phyloP scores from a whole-genome alignment of 257 asterid species.

The Misopates orontium region DNA sequence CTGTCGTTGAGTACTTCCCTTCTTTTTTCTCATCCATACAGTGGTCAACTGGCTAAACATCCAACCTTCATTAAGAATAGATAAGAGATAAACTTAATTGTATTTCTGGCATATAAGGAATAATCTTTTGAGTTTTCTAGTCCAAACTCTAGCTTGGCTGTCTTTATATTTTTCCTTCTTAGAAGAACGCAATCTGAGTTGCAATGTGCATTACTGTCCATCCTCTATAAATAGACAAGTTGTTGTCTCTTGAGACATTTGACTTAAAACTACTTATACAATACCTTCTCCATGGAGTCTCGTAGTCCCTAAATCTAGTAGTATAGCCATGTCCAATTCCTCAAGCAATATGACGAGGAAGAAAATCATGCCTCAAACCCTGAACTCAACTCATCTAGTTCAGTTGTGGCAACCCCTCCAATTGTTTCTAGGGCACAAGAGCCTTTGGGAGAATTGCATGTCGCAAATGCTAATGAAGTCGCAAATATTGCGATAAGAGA shows the following conservation, averaged over 20 bases:
- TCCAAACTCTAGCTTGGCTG: not conserved
- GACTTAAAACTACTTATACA: not conserved
- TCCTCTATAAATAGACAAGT: not conserved
- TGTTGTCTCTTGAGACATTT: not conserved
- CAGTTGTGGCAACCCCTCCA: no score
- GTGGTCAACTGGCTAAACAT: no score
- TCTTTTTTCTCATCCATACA: not conserved
- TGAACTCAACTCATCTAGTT: no score
- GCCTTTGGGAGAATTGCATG: not conserved
- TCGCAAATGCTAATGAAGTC: no score
- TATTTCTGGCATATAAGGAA: no score
- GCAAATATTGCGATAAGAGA: conserved; percentile 35
- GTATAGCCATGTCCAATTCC: not conserved
- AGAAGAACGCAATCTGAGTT: conserved; percentile 13
- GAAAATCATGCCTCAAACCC: no score
- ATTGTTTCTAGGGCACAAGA: no score
- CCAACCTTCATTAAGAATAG: not conserved
- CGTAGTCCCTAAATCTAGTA: no score
- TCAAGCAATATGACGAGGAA: not conserved
- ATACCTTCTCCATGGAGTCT: no score
- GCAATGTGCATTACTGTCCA: not conserved
- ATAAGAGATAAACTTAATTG: not conserved
- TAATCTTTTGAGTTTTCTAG: not conserved
- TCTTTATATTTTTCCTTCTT: conserved; percentile 13
- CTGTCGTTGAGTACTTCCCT: not conserved